These are phyloP conservation scores for Schwanniomyces etchellsii DNA, from an alignment of 1,139 yeast species.

Conservation along the genomic window DNA sequence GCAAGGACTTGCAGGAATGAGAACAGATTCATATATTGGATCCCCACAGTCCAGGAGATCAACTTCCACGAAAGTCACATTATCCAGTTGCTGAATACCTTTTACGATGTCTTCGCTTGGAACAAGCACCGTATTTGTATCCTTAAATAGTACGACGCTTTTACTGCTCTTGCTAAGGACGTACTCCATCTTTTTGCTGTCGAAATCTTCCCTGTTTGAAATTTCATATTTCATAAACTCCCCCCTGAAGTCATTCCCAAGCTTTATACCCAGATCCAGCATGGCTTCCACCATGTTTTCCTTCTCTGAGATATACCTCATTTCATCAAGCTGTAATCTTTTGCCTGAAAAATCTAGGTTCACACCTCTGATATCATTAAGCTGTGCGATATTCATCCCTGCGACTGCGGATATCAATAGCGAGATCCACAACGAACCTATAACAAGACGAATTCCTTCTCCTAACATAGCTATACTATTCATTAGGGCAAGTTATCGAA, in stretches of 20 bases:
- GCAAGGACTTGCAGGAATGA: slow-evolving; percentile 18
- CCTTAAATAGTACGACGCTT: slow-evolving; percentile 14
- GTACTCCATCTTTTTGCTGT: slow-evolving; percentile 7
- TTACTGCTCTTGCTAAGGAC: slow-evolving; percentile 10
- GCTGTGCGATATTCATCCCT: background rate
- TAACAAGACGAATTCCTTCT: no score
- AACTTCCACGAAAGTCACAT: slow-evolving; percentile 3
- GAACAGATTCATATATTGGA: slow-evolving; percentile 5
- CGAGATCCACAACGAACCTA: no score
- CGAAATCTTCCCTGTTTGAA: slow-evolving; percentile 5
- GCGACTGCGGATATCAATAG: no score
- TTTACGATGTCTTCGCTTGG: slow-evolving; percentile 8
- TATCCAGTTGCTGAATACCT: background rate
- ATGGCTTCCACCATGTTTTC: background rate
- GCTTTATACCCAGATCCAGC: no score
- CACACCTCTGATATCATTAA: slow-evolving; percentile 1
- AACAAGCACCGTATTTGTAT: slow-evolving; percentile 15
- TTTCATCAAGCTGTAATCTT: slow-evolving; percentile 3
- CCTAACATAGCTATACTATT: no score
- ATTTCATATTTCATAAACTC: slow-evolving; percentile 4
- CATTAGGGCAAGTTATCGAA: no score
- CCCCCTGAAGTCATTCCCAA: background rate
- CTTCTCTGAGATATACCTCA: slow-evolving; percentile 1
- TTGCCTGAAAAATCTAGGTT: slow-evolving; percentile 2
- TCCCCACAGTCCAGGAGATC: background rate